Evolutionary conservation across 257 asterid genomes (phyloP).

Genomic region (Haberlea rhodopensis): DNA sequence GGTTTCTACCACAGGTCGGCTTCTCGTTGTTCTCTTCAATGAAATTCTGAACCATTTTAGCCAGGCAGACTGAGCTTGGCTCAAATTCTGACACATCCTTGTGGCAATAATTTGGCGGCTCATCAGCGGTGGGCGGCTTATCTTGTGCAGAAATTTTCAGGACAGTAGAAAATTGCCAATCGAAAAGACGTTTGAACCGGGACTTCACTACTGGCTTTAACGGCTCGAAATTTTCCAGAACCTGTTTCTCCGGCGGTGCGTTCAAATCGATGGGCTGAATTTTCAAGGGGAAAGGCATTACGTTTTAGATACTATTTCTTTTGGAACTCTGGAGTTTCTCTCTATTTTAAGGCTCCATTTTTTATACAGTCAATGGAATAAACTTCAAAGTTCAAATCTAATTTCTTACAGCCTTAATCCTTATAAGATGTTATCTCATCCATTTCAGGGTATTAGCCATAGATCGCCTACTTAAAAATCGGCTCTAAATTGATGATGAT

Average conservation of each 20-base stretch:
- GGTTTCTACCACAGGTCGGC: constrained; percentile 56
- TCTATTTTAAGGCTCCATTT: constrained; percentile 28
- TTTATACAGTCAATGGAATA: constrained; percentile 31
- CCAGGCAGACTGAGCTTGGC: constrained; percentile 78
- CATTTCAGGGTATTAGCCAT: constrained; percentile 1
- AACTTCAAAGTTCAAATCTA: constrained; percentile 24
- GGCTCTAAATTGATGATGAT: neutral
- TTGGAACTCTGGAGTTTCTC: neutral
- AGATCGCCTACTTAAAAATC: constrained; percentile 9
- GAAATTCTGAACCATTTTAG: constrained; percentile 81
- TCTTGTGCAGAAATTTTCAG: constrained; percentile 43
- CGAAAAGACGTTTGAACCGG: constrained; percentile 79
- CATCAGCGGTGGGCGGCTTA: constrained; percentile 28
- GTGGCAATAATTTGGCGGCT: constrained; percentile 25
- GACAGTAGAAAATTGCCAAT: constrained; percentile 62
- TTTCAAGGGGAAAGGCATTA: constrained; percentile 59
- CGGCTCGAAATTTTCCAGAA: constrained; percentile 36
- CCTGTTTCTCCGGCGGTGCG: constrained; percentile 32
- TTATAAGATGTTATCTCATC: neutral
- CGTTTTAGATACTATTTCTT: neutral
- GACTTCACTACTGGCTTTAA: constrained; percentile 55
- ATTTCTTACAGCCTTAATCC: constrained; percentile 1
- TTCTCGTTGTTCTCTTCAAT: constrained; percentile 66
- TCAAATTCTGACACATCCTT: constrained; percentile 60
- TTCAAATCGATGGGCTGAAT: constrained; percentile 75